Base-by-base conservation (phyloP, 352 stramenopile species). In the Saprolegnia diclina region DNA sequence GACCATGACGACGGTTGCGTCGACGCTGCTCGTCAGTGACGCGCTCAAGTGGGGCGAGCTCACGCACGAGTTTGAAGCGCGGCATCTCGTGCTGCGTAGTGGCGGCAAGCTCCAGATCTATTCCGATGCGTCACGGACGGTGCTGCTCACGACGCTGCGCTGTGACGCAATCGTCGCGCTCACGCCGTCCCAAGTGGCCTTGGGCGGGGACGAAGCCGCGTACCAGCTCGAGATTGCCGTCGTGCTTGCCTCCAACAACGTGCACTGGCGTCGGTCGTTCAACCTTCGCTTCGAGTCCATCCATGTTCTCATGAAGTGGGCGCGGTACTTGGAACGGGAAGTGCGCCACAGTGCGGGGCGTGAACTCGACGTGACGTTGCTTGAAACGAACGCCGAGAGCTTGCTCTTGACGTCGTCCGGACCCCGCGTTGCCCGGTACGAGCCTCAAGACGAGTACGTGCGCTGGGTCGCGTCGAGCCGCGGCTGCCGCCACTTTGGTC, bases 291-390 rank as follows among this genome's bases (percentile, higher is more conserved):
- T 95, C 62, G 64, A 76, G 32, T 81, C 76, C 0, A 82, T 91
- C 52, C 83, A 95, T 42, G 78, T 88, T 44, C 90, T 93, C 83
- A 92, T 95, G 82, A 92, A 93, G 64, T 95, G 87, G 87, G 85
- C 83, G 16, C 81, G 87, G 38, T 79, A 74, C 32, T 83, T 95
- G 21, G 82, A 83, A 19, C 84, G 87, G 18, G 85, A 93, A 56
- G 83, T 82, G 4, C 91, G 91, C 66, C 81, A 87, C 0, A 74
- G 91, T n/a, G 90, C 83, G 9, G 82, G 83, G 1, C 82, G 91
- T 21, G 85, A 95, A 65, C 90, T 90, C 57, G 85, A 95, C 61
- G 50, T 59, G 11, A 62, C 48, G n/a, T n/a, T 72, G 19, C 53
- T 21, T 9, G 55, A 62, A 11, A n/a, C 24, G 1, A 40, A 29